These are phyloP conservation scores for Monilinia laxa DNA, from an alignment of 2,329 filamentous ascomycete species.

Conservation along the genomic window DNA sequence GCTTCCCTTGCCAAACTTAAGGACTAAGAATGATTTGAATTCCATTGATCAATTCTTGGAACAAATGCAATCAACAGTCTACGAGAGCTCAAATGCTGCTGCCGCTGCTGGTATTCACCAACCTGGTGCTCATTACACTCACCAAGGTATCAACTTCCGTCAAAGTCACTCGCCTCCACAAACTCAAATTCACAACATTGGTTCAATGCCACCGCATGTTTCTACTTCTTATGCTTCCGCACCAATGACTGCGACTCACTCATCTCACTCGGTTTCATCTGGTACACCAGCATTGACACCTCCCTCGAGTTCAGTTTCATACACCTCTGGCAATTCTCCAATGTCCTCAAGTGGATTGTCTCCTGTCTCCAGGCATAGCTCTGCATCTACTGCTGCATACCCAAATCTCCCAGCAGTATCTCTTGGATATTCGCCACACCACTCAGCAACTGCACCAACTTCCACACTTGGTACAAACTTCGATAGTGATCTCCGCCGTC, in stretches of 20 bases:
- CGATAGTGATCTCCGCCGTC: slow-evolving; percentile 61
- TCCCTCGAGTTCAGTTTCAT: slow-evolving; percentile 72
- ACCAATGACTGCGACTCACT: slow-evolving; percentile 62
- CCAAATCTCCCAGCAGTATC: slow-evolving; percentile 71
- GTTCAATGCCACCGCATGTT: slow-evolving; percentile 40
- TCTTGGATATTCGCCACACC: slow-evolving; percentile 62
- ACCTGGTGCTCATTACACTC: slow-evolving; percentile 66
- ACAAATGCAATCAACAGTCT: slow-evolving; percentile 93
- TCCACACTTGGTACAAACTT: slow-evolving; percentile 70
- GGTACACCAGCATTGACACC: slow-evolving; percentile 77
- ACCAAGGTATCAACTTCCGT: slow-evolving; percentile 54
- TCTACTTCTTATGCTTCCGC: slow-evolving; percentile 48
- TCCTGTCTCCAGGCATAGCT: slow-evolving; percentile 60
- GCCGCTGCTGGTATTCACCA: slow-evolving; percentile 76
- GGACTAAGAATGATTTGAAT: slow-evolving; percentile 90
- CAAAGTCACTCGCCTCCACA: slow-evolving; percentile 55
- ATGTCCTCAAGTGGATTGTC: slow-evolving; percentile 67
- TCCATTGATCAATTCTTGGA: slow-evolving; percentile 94
- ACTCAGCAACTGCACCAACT: slow-evolving; percentile 62
- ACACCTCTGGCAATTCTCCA: slow-evolving; percentile 75
- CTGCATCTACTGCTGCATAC: slow-evolving; percentile 63
- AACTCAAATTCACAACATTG: slow-evolving; percentile 35
- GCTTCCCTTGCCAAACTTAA: slow-evolving; percentile 80
- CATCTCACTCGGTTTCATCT: slow-evolving; percentile 48
- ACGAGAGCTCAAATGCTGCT: slow-evolving; percentile 84